Evolutionary conservation across 176 grass and related monocot species (phyloP).

Genomic region (Phoenix dactylifera): DNA sequence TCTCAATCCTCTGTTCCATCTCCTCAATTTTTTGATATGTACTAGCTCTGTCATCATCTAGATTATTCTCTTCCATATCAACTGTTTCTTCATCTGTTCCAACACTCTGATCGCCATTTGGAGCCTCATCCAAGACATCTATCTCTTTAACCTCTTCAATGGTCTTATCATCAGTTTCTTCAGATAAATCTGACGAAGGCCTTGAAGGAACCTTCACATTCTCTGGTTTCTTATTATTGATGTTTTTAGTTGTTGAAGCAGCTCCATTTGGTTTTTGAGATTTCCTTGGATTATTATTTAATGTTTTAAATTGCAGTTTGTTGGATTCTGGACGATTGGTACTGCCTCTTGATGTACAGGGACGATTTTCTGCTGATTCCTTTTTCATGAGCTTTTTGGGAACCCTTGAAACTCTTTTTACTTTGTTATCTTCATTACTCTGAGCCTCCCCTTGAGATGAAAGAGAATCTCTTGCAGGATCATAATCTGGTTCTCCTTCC

Average conservation of each 20-base stretch:
- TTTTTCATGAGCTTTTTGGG: constrained; percentile 72
- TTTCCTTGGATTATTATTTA: constrained; percentile 47
- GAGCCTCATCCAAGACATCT: constrained; percentile 88
- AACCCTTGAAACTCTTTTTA: constrained; percentile 59
- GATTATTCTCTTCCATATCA: constrained; percentile 65
- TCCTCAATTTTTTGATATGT: constrained; percentile 20
- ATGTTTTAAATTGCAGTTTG: constrained; percentile 65
- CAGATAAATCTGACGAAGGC: constrained; percentile 52
- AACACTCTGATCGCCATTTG: constrained; percentile 77
- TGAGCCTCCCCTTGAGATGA: constrained; percentile 56
- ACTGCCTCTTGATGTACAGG: constrained; percentile 35
- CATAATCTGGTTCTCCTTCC: constrained; percentile 52
- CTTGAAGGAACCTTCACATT: constrained; percentile 38
- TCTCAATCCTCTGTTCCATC: constrained; percentile 49
- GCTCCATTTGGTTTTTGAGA: constrained; percentile 50
- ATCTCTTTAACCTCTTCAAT: constrained; percentile 88
- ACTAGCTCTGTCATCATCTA: constrained; percentile 16
- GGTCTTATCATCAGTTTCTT: constrained; percentile 67
- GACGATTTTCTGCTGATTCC: constrained; percentile 45
- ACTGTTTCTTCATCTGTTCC: constrained; percentile 86
- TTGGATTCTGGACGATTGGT: constrained; percentile 32
- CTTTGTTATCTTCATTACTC: constrained; percentile 52
- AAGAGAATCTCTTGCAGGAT: constrained; percentile 56
- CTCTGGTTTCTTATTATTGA: constrained; percentile 43
- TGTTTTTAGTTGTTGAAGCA: constrained; percentile 30